Conservation (phyloP, 2,329 filamentous ascomycete species). For the Xylaria multiplex region DNA sequence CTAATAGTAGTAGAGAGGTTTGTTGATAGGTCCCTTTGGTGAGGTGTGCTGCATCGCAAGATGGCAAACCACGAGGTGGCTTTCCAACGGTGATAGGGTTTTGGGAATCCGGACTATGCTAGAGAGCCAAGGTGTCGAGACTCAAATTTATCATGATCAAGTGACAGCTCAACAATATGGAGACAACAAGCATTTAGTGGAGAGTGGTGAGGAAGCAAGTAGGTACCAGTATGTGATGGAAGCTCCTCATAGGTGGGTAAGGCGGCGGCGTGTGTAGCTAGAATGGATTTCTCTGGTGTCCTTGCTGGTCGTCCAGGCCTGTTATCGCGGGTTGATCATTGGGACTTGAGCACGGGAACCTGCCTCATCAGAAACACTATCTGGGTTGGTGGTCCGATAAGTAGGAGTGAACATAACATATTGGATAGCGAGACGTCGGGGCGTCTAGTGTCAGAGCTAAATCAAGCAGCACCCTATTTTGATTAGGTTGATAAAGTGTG, state of each 20-base stretch:
- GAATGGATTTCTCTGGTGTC: slow-evolving; percentile 16
- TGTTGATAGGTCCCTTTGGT: slow-evolving; percentile 19
- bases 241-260: slow-evolving; percentile 6
- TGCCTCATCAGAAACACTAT: slow-evolving; percentile 32
- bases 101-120: slow-evolving; percentile 9
- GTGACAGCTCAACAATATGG: slow-evolving; percentile 23
- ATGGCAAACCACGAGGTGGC: slow-evolving; percentile 14
- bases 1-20: background rate
- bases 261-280: slow-evolving; percentile 10
- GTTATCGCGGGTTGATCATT: slow-evolving; percentile 35
- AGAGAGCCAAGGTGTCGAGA: slow-evolving; percentile 16
- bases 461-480: background rate
- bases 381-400: slow-evolving; percentile 35
- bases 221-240: background rate
- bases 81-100: slow-evolving; percentile 22
- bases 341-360: slow-evolving; percentile 26
- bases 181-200: slow-evolving; percentile 26
- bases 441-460: slow-evolving; percentile 20
- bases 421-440: slow-evolving; percentile 32
- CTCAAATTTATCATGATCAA: slow-evolving; percentile 29
- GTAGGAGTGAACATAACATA: slow-evolving; percentile 29
- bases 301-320: slow-evolving; percentile 17
- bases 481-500: slow-evolving; percentile 10
- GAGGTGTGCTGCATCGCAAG: slow-evolving; percentile 18
- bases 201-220: slow-evolving; percentile 28